These are phyloP conservation scores for Heliamphora pulchella DNA, from an alignment of 179 eudicot species.

Conservation along the genomic window DNA sequence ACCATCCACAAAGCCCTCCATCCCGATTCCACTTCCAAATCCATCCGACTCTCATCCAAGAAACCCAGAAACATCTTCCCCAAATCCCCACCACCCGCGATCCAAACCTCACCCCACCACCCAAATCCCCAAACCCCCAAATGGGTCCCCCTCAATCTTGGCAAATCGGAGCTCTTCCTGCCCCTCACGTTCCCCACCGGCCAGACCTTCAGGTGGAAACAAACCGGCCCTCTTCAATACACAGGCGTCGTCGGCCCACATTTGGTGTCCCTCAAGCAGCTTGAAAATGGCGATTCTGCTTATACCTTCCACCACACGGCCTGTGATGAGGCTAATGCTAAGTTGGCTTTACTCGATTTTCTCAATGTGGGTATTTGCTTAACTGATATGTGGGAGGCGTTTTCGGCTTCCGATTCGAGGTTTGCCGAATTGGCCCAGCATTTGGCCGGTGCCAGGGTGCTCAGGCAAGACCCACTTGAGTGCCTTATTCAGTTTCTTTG, in stretches of 20 bases:
- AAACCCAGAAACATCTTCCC: slow-evolving; percentile 33
- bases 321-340: slow-evolving; percentile 26
- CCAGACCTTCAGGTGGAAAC: slow-evolving; percentile 86
- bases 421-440: slow-evolving; percentile 51
- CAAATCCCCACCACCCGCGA: slow-evolving; percentile 10
- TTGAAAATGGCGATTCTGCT: slow-evolving; percentile 46
- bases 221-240: slow-evolving; percentile 54
- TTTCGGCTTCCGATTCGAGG: slow-evolving; percentile 55
- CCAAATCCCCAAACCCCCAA: slow-evolving; percentile 16
- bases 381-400: slow-evolving; percentile 57
- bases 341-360: slow-evolving; percentile 54
- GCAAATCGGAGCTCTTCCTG: slow-evolving; percentile 58
- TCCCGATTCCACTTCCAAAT: slow-evolving; percentile 16
- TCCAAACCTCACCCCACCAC: not conserved
- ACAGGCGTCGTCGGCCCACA: slow-evolving; percentile 74
- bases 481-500: slow-evolving; percentile 83
- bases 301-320: slow-evolving; percentile 38
- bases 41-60: slow-evolving; percentile 21
- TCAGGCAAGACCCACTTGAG: slow-evolving; percentile 89
- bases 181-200: slow-evolving; percentile 91
- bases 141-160: slow-evolving; percentile 65
- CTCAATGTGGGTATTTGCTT: slow-evolving; percentile 65
- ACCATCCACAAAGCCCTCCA: slow-evolving; percentile 24
- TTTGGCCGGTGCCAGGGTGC: slow-evolving; percentile 82
- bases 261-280: slow-evolving; percentile 65